Percentiles rank a stretch among this genome's conserved stretches.
Conservation (phyloP, 805 yeast species). For the Wickerhamomyces alni region DNA sequence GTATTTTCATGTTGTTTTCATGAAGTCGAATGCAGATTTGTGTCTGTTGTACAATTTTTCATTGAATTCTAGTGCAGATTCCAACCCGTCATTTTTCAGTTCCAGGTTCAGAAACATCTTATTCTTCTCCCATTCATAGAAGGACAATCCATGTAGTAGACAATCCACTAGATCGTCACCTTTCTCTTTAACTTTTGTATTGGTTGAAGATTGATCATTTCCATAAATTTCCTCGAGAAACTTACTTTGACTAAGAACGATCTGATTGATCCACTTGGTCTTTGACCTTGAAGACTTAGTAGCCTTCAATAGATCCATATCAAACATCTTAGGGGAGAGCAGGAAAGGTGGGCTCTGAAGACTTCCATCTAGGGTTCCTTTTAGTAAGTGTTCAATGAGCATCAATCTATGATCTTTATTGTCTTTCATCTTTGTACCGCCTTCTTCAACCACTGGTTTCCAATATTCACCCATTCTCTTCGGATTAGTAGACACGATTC, state of each 20-base stretch:
- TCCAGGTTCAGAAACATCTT: slow-evolving; percentile 17
- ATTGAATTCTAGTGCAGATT: slow-evolving; percentile 9
- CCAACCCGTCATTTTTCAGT: slow-evolving; percentile 11
- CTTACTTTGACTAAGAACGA: slow-evolving; percentile 4
- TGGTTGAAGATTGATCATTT: neutral
- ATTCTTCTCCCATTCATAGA: slow-evolving; percentile 22
- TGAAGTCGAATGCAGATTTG: neutral
- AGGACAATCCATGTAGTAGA: slow-evolving; percentile 18
- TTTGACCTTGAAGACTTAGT: slow-evolving; percentile 3
- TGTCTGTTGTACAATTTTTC: slow-evolving; percentile 11
- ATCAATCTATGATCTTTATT: slow-evolving; percentile 12
- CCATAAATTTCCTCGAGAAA: slow-evolving; percentile 1
- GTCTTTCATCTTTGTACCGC: slow-evolving; percentile 4
- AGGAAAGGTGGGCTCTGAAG: slow-evolving; percentile 2
- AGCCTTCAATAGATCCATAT: neutral
- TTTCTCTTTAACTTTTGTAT: slow-evolving; percentile 7
- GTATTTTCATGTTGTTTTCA: no score
- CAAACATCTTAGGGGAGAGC: slow-evolving; percentile 9
- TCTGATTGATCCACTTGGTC: slow-evolving; percentile 16
- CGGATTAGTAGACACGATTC: slow-evolving; percentile 15
- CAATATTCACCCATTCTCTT: slow-evolving; percentile 19
- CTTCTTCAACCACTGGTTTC: slow-evolving; percentile 8
- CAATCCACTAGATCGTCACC: slow-evolving; percentile 24
- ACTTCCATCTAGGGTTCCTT: slow-evolving; percentile 2
- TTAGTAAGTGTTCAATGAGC: slow-evolving; percentile 17